Base-by-base conservation (phyloP, 768 basidiomycete genomes). In the Naganishia vaughanmartiniae region DNA sequence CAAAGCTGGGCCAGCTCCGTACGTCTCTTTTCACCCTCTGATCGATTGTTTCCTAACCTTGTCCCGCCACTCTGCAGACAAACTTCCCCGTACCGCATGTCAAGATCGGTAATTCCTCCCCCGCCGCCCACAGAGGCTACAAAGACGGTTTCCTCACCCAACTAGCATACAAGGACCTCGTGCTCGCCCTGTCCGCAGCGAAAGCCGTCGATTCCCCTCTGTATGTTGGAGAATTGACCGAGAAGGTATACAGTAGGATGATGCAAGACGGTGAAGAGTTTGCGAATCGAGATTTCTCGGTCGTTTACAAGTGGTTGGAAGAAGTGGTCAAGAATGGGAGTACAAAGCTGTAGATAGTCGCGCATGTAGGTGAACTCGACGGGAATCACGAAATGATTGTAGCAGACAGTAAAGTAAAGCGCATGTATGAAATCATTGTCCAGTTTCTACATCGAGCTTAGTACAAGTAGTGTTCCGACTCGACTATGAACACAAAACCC, bases 11-110 rank as follows among this genome's bases (percentile, higher is more conserved):
- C 71, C 28, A 48, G 30, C 24, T 67, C 71, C 10, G 68, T 70
- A 54, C 42, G 68, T 60, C 24, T 26, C 67, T 21, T 15, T 55
- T 30, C 21, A 24, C 26, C 46, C 11, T 21, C 12, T 30, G 6
- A 6, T 12, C 48, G 48, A 19, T 42, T 33, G 21, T 51, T 24
- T n/a, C 4, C 60, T 45, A 26, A 51, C 48, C 19, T 7, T 36
- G 2, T 42, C 28, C 12, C n/a, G 4, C 39, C 39, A 2, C 24
- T 14, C 11, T 30, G 46, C 57, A 70, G 68, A 66, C 65, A 57
- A 72, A 72, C 63, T 69, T 69, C 71, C 71, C 71, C 67, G 71
- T 69, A 28, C 71, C 71, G 12, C 34, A 45, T 42, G 71, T 72
- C 55, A 33, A 39, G 39, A 60, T 72, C 58, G 56, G 33, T 28